Evolutionary conservation across 2,329 filamentous ascomycete species (phyloP), one percentile per base, ranked within the genome.

Genomic region (Lasiodiplodia hormozganensis): DNA sequence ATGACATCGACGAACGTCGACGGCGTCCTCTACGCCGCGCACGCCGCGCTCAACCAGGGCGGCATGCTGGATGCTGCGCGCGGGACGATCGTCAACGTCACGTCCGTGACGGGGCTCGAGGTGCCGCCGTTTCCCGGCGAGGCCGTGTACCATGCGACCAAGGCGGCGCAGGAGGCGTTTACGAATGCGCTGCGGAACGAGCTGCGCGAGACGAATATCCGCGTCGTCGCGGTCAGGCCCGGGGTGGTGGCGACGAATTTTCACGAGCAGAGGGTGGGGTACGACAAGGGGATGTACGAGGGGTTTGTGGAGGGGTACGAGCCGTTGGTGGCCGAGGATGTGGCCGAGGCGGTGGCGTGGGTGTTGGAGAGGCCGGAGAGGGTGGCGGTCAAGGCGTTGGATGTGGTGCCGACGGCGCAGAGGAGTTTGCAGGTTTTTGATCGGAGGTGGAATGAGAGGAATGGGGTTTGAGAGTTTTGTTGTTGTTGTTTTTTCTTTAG

Each of bases 201-300:
- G 72, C 72, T 85, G 10, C 73, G 70, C 25, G 81, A 79, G 3
- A 84, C 82, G 0, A 80, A 84, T 69, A 83, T 85, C 67, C 79
- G 81, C n/a, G 82, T 85, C 0, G 68, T 85, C 7, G 82, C 81
- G 0, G 69, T 85, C 16, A 73, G 84, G 38, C 84, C 84, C 0
- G 84, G 84, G 0, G 79, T 81, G n/a, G 83, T 85, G 12, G 81
- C 79, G 4, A 85, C 82, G 0, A 77, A 85, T 69, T 86, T 86
- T 60, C 84, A 86, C 70, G 74, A 78, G 52, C 79, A 81, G 64
- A 74, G 84, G 18, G 82, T 86, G 1, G 80, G 81, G 0, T 80
- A 80, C 70, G 82, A 85, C 69, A 77, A 81, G 66, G 71, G 75
- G 11, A 75, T 78, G 70, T 82, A 83, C 54, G 76, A 84, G 34